Conservation (phyloP, 2,329 filamentous ascomycete species). For the Hymenoscyphus albidus region DNA sequence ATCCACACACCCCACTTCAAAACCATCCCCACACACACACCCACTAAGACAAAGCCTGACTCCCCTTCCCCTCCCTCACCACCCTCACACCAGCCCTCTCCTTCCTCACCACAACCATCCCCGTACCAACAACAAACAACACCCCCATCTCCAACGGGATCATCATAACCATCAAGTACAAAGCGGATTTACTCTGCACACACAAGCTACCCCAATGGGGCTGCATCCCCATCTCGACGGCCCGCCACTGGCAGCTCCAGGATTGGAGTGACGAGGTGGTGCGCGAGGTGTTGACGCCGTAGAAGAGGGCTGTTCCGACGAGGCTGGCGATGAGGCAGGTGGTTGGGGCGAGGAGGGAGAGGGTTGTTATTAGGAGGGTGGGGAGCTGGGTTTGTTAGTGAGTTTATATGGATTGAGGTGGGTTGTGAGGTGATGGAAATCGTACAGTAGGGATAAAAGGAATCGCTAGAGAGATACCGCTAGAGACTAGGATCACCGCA, state of each 20-base stretch:
- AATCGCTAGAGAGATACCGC: conserved; percentile 45
- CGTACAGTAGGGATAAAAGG: conserved; percentile 50
- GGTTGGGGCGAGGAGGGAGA: conserved; percentile 39
- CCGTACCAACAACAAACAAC: conserved; percentile 44
- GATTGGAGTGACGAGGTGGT: conserved; percentile 53
- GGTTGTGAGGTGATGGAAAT: neutral
- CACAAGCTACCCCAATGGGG: conserved; percentile 57
- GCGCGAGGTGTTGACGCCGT: conserved; percentile 50
- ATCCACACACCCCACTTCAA: neutral
- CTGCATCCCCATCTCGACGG: conserved; percentile 47
- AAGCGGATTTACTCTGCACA: conserved; percentile 49
- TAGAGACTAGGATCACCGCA: conserved; percentile 47
- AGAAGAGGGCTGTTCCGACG: conserved; percentile 54
- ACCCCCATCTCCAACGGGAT: conserved; percentile 53
- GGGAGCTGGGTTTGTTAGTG: conserved; percentile 39
- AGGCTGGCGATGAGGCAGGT: conserved; percentile 46
- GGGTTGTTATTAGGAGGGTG: conserved; percentile 20
- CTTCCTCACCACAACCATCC: conserved; percentile 45
- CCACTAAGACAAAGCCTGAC: conserved; percentile 30
- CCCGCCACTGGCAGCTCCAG: conserved; percentile 60
- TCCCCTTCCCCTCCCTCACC: conserved; percentile 30
- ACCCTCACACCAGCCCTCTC: conserved; percentile 20
- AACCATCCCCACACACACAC: neutral
- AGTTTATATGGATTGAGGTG: neutral
- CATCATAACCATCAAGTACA: conserved; percentile 53